These are phyloP conservation scores for Urostyla sp. DNA, from an alignment of 73 alveolate species.

Conservation along the genomic window DNA sequence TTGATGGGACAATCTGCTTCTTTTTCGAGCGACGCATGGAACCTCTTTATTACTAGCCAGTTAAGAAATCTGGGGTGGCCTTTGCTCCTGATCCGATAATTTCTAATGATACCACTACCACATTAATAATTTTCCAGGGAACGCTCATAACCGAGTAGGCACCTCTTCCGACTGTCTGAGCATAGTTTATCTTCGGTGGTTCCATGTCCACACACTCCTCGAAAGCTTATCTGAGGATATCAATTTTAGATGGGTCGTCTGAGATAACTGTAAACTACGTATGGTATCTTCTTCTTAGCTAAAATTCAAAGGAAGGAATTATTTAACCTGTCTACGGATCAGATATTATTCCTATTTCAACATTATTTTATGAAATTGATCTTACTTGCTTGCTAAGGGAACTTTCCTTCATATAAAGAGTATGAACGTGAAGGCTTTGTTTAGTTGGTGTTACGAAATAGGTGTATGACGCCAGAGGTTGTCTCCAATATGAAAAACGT, in stretches of 20 bases:
- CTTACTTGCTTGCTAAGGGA: slow-evolving; percentile 35
- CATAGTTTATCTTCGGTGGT: background rate
- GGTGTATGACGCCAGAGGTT: slow-evolving; percentile 44
- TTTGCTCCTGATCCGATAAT: slow-evolving; percentile 58
- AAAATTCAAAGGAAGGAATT: slow-evolving; percentile 50
- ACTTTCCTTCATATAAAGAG: slow-evolving; percentile 23
- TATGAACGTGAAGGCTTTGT: slow-evolving; percentile 40
- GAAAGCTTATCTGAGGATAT: slow-evolving; percentile 25
- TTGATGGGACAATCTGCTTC: slow-evolving; percentile 12
- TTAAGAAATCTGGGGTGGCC: slow-evolving; percentile 53
- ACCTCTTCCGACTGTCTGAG: slow-evolving; percentile 42
- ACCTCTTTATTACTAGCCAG: background rate
- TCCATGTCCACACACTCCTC: background rate
- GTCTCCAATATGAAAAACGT: slow-evolving; percentile 54
- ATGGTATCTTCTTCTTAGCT: background rate
- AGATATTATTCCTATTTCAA: slow-evolving; percentile 30
- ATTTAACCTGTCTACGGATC: slow-evolving; percentile 44
- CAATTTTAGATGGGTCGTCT: slow-evolving; percentile 32
- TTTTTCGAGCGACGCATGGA: background rate
- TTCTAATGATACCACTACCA: slow-evolving; percentile 59
- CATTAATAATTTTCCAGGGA: slow-evolving; percentile 59
- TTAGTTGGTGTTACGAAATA: slow-evolving; percentile 21
- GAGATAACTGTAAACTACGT: slow-evolving; percentile 46
- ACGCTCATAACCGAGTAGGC: slow-evolving; percentile 23
- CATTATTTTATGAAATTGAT: too few relatives aligned